These are phyloP conservation scores for Penicillium macrosclerotiorum DNA, from an alignment of 495 filamentous ascomycete genomes.

Conservation along the genomic window DNA sequence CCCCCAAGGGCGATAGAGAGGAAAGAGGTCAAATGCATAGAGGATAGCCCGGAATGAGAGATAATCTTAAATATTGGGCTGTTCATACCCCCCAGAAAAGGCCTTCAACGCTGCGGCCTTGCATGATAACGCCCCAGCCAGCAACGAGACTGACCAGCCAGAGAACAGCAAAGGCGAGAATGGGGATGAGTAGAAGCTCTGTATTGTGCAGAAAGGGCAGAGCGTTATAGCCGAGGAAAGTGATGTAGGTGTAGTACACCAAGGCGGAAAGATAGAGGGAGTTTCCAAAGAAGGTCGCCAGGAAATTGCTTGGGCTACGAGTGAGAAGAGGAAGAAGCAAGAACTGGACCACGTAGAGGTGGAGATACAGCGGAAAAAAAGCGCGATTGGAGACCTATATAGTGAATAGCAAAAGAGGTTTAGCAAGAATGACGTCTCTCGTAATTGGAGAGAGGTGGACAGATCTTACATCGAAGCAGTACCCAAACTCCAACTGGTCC, in stretches of 20 bases:
- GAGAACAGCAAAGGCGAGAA: slow-evolving; percentile 57
- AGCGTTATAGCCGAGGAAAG: slow-evolving; percentile 73
- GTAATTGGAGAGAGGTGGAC: background rate
- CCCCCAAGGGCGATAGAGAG: background rate
- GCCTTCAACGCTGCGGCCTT: slow-evolving; percentile 41
- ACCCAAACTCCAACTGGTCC: slow-evolving; percentile 70
- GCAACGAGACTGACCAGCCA: slow-evolving; percentile 61
- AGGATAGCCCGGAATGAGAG: too few species aligned
- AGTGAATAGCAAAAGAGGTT: background rate
- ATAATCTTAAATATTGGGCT: too few species aligned
- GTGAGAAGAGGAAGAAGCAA: slow-evolving; percentile 61
- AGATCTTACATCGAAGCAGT: slow-evolving; percentile 68
- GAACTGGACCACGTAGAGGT: slow-evolving; percentile 72
- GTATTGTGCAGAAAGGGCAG: slow-evolving; percentile 73
- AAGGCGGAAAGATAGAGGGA: slow-evolving; percentile 69
- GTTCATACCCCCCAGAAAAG: slow-evolving; percentile 48
- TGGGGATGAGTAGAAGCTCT: slow-evolving; percentile 64
- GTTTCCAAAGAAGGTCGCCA: slow-evolving; percentile 69
- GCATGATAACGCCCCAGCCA: slow-evolving; percentile 47
- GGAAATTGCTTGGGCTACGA: slow-evolving; percentile 41
- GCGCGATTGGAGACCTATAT: slow-evolving; percentile 67
- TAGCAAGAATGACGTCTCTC: background rate
- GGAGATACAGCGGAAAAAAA: slow-evolving; percentile 72
- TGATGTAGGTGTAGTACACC: slow-evolving; percentile 69
- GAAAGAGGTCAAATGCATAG: too few species aligned